phyloP scores from a whole-genome alignment of 2,329 filamentous ascomycete genomes.

The Trichophyton verrucosum region DNA sequence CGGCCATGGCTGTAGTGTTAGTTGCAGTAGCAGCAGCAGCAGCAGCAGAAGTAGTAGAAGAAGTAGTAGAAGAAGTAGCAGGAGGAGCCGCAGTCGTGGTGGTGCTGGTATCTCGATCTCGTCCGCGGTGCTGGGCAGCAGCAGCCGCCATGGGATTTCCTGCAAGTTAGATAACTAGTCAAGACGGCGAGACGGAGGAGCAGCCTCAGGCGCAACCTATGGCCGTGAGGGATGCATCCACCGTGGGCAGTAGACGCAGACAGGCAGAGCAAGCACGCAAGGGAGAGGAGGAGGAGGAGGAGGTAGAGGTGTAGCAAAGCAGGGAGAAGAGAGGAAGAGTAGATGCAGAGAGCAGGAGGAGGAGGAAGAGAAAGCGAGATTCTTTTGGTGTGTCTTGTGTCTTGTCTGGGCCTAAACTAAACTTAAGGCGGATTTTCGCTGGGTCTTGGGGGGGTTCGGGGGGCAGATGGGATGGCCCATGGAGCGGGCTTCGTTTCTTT shows the following conservation, averaged over 20 bases:
- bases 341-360: not conserved
- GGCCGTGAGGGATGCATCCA: not conserved
- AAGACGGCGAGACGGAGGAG: not conserved
- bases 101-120: not conserved
- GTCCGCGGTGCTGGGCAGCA: not conserved
- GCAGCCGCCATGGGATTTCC: not conserved
- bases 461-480: too few species aligned
- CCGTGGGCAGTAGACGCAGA: not conserved
- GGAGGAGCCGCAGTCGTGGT: not conserved
- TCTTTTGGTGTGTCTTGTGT: too few species aligned
- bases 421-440: too few species aligned
- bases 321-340: constrained; percentile 10
- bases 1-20: constrained; percentile 2
- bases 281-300: constrained; percentile 6
- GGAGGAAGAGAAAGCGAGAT: not conserved
- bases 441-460: too few species aligned
- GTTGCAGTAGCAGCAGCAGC: constrained; percentile 1
- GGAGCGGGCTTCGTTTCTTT: too few species aligned
- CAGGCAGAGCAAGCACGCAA: not conserved
- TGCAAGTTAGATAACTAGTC: not conserved
- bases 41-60: too few species aligned
- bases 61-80: too few species aligned
- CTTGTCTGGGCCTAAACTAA: too few species aligned
- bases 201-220: constrained; percentile 3
- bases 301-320: not conserved